Evolutionary conservation across 225 moss, liverwort and hornwort species (phyloP), one percentile per base, ranked within the genome.

Genomic region (Thuidium tamariscinum): DNA sequence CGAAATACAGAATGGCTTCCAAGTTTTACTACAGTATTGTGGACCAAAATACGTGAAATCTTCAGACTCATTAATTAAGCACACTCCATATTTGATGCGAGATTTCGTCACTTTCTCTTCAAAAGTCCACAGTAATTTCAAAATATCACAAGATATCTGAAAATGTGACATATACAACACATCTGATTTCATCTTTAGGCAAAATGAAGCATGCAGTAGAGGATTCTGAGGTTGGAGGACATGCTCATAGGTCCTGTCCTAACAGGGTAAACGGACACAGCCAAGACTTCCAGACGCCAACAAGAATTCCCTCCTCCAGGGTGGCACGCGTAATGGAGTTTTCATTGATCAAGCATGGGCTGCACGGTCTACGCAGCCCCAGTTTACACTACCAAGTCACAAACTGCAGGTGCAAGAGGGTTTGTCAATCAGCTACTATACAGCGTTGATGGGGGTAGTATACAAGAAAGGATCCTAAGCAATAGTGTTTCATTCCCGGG

Each of bases 401-500:
- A 6, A 79, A 85, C 27, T 54, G 68, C n/a, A 55, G 55, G 80
- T 60, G 78, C 66, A 67, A 64, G 54, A 49, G 39, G 54, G 55
- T 74, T 82, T 70, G 64, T 85, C 82, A 80, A 83, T 85, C 71
- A 74, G 64, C 63, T 91, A 86, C 75, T 88, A 48, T 88, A 90
- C 90, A 90, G 61, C 39, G 82, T 84, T 55, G 82, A 84, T 44
- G 75, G 68, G 32, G 22, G 12, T 90, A 88, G 88, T 90, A 48
- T 88, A 92, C 92, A 92, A 90, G 85, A 77, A 72, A 52, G 37
- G 77, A 86, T 51, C 73, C 69, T 68, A 48, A 26, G 44, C 57
- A 66, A 16, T 44, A 46, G 34, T 14, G 74, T 21, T 66, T 27
- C 54, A 22, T 25, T 59, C 74, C 82, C 54, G 30, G 63, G 34